Evolutionary conservation across 2,329 filamentous ascomycete genomes (phyloP), one percentile per base, ranked within the genome.

Genomic region (Hypomyces rosellus): DNA sequence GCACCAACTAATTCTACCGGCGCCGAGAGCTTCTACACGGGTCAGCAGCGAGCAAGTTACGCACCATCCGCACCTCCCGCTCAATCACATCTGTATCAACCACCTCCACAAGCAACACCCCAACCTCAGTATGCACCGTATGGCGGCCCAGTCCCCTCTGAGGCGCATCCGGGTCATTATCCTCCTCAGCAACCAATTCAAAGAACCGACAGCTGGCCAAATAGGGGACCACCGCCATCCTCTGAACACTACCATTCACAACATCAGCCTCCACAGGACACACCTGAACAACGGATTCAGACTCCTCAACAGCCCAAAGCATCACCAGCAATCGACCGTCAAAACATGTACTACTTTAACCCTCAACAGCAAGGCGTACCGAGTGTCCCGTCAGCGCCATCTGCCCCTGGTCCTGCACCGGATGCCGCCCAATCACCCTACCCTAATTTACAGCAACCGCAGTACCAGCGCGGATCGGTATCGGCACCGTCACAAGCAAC

Each of bases 1-100:
- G 68, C 73, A 11, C 68, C 77, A 12, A 69, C 61, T 41, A 69
- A 71, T 54, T 66, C 72, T 22, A 74, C 76, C 11, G 78, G 77
- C 1, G 82, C 84, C 9, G 91, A 96, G 64, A 92, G 76, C 67
- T 96, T 87, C 65, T 96, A 96, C 65, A 88, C 82, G 13, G 81
- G 82, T 34, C 86, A 84, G 57, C 72, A 79, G 39, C 73, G 76
- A 77, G 68, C 78, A 78, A 47, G 72, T 75, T 36, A 84, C 83
- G 54, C 65, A 73, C 50, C 62, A 62, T 62, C 72, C 72, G 48
- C 65, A 71, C 50, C 73, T 25, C 38, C 51, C 48, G 22, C 34
- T 34, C 30, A 74, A 46, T 44, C 48, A 16, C 67, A 51, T 39
- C 39, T 52, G 9, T 58, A 61, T 47, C 58, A 59, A 40, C 50